Evolutionary conservation across 129 eudicot genomes (phyloP).

Genomic region (Silybum marianum): DNA sequence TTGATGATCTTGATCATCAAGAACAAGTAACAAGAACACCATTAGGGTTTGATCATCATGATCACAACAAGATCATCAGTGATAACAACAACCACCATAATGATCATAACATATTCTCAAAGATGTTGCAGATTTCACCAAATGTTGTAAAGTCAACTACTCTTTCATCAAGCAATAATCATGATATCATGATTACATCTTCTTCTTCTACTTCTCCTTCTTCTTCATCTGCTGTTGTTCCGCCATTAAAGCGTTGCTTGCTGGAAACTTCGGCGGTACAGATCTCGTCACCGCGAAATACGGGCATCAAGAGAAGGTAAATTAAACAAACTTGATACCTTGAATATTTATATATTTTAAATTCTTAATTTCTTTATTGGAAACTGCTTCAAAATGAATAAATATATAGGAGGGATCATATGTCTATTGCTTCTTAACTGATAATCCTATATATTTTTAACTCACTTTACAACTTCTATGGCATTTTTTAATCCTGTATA

Average conservation of each 20-base stretch:
- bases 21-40: constrained; percentile 14
- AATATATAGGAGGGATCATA: constrained; percentile 24
- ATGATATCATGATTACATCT: constrained; percentile 23
- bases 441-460: constrained; percentile 22
- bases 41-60: constrained; percentile 5
- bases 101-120: constrained; percentile 55
- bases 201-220: constrained; percentile 8
- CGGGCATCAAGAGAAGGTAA: constrained; percentile 95
- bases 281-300: constrained; percentile 94
- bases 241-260: constrained; percentile 48
- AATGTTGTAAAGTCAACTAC: constrained; percentile 31
- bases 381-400: constrained; percentile 35
- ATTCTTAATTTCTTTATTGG: constrained; percentile 25
- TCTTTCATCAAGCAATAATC: constrained; percentile 19
- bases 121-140: constrained; percentile 82
- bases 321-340: constrained; percentile 19
- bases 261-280: constrained; percentile 48
- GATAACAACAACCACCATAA: background rate
- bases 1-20: constrained; percentile 14
- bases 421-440: constrained; percentile 33
- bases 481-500: background rate
- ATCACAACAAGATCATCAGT: background rate
- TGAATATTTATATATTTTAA: background rate
- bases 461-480: constrained; percentile 31
- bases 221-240: constrained; percentile 4